phyloP scores from a whole-genome alignment of 1,284 basidiomycete species.

The Pseudozyma tsukubaensis region DNA sequence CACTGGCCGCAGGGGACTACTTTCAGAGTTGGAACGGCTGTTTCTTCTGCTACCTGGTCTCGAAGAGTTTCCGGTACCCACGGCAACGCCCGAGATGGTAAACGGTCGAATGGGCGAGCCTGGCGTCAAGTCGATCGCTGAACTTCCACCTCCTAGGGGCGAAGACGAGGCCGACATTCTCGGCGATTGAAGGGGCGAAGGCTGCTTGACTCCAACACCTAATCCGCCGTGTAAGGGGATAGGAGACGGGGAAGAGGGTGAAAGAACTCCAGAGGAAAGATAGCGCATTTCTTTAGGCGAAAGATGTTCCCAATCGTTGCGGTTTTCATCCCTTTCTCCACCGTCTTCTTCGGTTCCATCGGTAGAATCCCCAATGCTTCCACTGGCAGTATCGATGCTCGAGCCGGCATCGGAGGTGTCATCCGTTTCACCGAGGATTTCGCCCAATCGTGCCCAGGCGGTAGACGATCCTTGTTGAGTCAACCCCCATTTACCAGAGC shows the following conservation, averaged over 20 bases:
- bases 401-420: slow-evolving; percentile 23
- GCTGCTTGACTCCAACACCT: no score
- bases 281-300: slow-evolving; percentile 65
- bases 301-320: slow-evolving; percentile 65
- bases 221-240: slow-evolving; percentile 30
- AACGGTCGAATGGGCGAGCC: slow-evolving; percentile 33
- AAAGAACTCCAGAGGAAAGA: slow-evolving; percentile 44
- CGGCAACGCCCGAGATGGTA: slow-evolving; percentile 22
- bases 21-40: slow-evolving; percentile 43
- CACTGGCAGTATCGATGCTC: slow-evolving; percentile 15
- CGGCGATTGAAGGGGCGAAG: slow-evolving; percentile 36
- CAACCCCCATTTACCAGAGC: slow-evolving; percentile 57
- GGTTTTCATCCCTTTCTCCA: slow-evolving; percentile 48
- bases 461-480: slow-evolving; percentile 56
- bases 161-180: slow-evolving; percentile 4
- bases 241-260: slow-evolving; percentile 41
- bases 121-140: slow-evolving; percentile 34
- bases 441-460: slow-evolving; percentile 61
- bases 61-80: no score
- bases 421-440: slow-evolving; percentile 57
- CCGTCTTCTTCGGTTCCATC: slow-evolving; percentile 23
- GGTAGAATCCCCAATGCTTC: slow-evolving; percentile 1
- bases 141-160: slow-evolving; percentile 14
- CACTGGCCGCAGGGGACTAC: slow-evolving; percentile 55
- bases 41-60: slow-evolving; percentile 41